Conservation (phyloP, 768 basidiomycete genomes). For the Rhodotorula babjevae region DNA sequence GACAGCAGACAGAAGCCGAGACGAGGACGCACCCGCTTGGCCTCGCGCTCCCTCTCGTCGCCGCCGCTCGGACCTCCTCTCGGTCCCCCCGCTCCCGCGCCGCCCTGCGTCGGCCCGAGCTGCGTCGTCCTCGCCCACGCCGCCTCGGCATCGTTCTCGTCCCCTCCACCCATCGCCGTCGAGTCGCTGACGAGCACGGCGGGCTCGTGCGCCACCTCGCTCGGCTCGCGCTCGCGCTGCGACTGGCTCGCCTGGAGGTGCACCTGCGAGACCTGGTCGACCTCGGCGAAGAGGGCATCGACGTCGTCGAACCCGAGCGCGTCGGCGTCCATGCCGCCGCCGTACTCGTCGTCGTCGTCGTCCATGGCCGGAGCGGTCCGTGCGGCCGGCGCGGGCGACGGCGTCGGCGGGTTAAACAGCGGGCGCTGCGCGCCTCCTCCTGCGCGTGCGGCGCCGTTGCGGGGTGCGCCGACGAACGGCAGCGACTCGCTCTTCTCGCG, state of each 20-base stretch:
- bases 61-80: not conserved
- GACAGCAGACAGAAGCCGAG: not conserved
- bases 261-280: conserved; percentile 26
- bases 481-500: conserved; percentile 15
- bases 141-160: not conserved
- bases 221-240: not conserved
- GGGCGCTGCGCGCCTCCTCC: not conserved
- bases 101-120: conserved; percentile 22
- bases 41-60: not conserved
- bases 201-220: no score
- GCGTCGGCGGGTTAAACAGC: conserved; percentile 29
- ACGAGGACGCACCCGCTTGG: conserved; percentile 7
- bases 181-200: conserved; percentile 5
- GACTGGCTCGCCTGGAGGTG: not conserved
- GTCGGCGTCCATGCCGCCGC: conserved; percentile 8
- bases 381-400: conserved; percentile 5
- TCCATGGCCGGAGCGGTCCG: not conserved
- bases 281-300: conserved; percentile 10
- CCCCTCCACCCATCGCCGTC: not conserved
- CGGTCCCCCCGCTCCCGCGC: not conserved
- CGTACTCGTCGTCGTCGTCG: conserved; percentile 18
- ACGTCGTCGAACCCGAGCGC: not conserved
- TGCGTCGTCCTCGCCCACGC: not conserved
- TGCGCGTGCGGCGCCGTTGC: not conserved
- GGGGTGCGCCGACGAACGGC: no score